Base-by-base conservation (phyloP, 306 rosid species). In the Sicyos edulis region DNA sequence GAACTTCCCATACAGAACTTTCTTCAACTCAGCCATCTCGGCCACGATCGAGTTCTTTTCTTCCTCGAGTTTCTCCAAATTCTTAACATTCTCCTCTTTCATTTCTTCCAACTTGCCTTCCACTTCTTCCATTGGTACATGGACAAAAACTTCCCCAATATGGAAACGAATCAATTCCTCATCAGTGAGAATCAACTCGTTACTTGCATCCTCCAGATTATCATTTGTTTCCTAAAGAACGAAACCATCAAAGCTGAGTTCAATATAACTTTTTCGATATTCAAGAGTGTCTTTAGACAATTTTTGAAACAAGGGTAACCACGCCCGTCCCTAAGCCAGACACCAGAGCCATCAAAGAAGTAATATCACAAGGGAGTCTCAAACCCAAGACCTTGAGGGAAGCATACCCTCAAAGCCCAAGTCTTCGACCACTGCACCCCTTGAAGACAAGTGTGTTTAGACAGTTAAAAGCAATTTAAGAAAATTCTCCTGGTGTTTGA, bases 111-210 rank as follows among this genome's bases (percentile, higher is more conserved):
- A 87, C 81, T 83, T 88, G 85, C 10, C 79, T 84, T 93, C 97
- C 60, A 90, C 98, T 73, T 88, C 96, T 55, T 93, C 97, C 81
- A 73, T 88, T 1, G 96, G 84, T 59, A 93, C 93, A 78, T 93
- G 98, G 40, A 89, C 96, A 77, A 90, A 93, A 51, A 93, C 89
- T 81, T 90, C 97, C 59, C 98, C 97, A 26, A 90, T 83, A 79
- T 93, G 97, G 84, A 88, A 91, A 22, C 96, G 85, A 75, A 90
- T 87, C 40, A 85, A 82, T 42, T 93, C 98, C 77, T 93, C 98
- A 32, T 93, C 98, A 15, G 90, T 82, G 72, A 93, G 96, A 84
- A 93, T 87, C 90, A 93, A 76, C 82, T 93, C 98, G 34, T 84
- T 84, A 86, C 93, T 73, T 0, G 98, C 97, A 80, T 92, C 97